Evolutionary conservation across 352 stramenopile genomes (phyloP).

Genomic region (Globisporangium spinosum): DNA sequence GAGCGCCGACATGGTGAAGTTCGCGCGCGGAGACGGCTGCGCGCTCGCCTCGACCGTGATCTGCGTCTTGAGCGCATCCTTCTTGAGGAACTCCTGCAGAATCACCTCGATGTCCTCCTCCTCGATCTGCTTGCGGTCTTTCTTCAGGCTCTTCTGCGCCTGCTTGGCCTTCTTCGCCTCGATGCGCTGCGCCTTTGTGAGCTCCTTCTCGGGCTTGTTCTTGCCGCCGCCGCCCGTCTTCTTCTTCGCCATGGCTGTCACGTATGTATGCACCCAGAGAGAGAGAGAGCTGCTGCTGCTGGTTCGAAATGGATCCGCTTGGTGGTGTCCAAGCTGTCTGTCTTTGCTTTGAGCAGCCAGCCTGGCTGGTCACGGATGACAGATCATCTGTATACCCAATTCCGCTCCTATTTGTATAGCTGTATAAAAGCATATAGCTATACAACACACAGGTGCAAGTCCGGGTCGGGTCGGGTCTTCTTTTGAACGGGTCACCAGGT

Average conservation of each 20-base stretch:
- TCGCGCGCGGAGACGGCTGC: conserved; percentile 67
- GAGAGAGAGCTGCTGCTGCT: not conserved
- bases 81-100: conserved; percentile 75
- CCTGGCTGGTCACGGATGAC: not conserved
- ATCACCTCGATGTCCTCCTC: conserved; percentile 84
- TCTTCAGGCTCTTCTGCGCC: conserved; percentile 65
- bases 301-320: not conserved
- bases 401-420: too few species aligned
- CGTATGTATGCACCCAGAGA: not conserved
- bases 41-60: conserved; percentile 45
- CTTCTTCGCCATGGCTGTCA: conserved; percentile 57
- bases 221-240: conserved; percentile 40
- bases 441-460: not conserved
- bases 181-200: conserved; percentile 67
- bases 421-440: too few species aligned
- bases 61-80: conserved; percentile 66
- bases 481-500: not conserved
- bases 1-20: conserved; percentile 78
- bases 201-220: conserved; percentile 59
- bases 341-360: not conserved
- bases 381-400: not conserved
- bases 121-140: conserved; percentile 70
- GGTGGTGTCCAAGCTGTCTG: not conserved
- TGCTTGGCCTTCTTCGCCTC: conserved; percentile 86
- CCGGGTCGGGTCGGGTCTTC: not conserved